Evolutionary conservation across 2,329 filamentous ascomycete genomes (phyloP).

Genomic region (Xylaria sp.): DNA sequence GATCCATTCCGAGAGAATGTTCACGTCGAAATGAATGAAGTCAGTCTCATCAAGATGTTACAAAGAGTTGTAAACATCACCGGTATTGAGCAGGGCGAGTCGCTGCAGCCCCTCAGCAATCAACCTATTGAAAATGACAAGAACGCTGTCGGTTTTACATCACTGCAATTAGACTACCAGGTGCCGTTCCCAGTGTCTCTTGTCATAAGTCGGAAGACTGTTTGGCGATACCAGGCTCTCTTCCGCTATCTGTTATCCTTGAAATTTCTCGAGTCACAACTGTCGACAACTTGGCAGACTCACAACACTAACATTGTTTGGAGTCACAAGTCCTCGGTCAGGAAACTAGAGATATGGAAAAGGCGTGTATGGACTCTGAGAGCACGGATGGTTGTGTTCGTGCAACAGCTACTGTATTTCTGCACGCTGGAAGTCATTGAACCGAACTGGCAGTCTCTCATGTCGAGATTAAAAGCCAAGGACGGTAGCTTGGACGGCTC

Average conservation of each 20-base stretch:
- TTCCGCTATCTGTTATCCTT: slow-evolving; percentile 91
- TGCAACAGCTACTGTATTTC: slow-evolving; percentile 94
- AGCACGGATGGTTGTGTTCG: slow-evolving; percentile 92
- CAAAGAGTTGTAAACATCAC: slow-evolving; percentile 97
- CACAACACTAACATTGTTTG: slow-evolving; percentile 77
- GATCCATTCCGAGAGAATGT: slow-evolving; percentile 99
- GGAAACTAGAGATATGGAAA: slow-evolving; percentile 84
- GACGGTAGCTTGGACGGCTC: slow-evolving; percentile 43
- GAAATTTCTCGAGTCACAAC: slow-evolving; percentile 79
- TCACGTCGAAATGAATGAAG: slow-evolving; percentile 94
- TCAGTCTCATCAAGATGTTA: slow-evolving; percentile 84
- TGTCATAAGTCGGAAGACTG: slow-evolving; percentile 90
- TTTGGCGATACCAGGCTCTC: slow-evolving; percentile 93
- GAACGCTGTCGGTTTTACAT: slow-evolving; percentile 84
- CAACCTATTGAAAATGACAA: slow-evolving; percentile 73
- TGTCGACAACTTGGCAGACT: slow-evolving; percentile 84
- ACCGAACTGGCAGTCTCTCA: slow-evolving; percentile 91
- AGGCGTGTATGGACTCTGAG: slow-evolving; percentile 84
- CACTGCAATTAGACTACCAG: slow-evolving; percentile 86
- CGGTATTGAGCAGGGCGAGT: slow-evolving; percentile 85
- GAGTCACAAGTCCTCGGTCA: slow-evolving; percentile 71
- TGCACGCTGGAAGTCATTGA: slow-evolving; percentile 97
- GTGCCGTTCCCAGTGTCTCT: slow-evolving; percentile 94
- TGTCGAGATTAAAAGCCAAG: slow-evolving; percentile 71
- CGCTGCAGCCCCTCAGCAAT: slow-evolving; percentile 65